phyloP scores from a whole-genome alignment of 2,329 filamentous ascomycete genomes.

The Didymella pinodella region DNA sequence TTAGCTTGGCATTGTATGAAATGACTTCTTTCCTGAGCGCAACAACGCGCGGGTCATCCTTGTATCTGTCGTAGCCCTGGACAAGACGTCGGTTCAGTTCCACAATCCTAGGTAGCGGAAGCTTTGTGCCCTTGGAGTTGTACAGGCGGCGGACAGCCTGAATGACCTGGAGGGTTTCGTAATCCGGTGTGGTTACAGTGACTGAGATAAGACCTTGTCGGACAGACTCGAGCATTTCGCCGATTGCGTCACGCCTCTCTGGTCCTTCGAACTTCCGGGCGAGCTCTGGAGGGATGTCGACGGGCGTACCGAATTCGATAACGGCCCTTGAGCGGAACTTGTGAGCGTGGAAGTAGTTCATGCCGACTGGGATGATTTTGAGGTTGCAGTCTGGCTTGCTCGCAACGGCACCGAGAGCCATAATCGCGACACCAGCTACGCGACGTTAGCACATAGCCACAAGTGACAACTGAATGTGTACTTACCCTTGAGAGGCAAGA shows the following conservation, averaged over 20 bases:
- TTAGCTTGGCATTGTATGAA: conserved; percentile 85
- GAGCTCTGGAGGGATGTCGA: conserved; percentile 82
- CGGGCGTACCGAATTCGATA: conserved; percentile 89
- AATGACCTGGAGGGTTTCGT: conserved; percentile 88
- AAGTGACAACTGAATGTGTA: background rate
- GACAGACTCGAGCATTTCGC: conserved; percentile 82
- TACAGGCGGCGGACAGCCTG: conserved; percentile 93
- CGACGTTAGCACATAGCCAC: conserved; percentile 25
- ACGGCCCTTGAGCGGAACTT: conserved; percentile 97
- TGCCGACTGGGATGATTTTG: conserved; percentile 94
- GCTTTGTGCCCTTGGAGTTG: conserved; percentile 91
- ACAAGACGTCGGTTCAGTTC: conserved; percentile 92
- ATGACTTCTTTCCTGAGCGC: conserved; percentile 77
- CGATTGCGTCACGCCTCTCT: conserved; percentile 80
- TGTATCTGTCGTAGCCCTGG: conserved; percentile 90
- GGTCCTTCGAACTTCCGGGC: conserved; percentile 83
- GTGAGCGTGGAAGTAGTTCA: conserved; percentile 99
- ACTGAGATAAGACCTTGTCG: conserved; percentile 86
- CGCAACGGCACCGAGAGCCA: conserved; percentile 90
- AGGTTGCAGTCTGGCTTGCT: conserved; percentile 86
- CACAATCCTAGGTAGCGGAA: conserved; percentile 89
- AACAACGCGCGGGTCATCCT: conserved; percentile 85
- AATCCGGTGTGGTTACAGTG: conserved; percentile 90
- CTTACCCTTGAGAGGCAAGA: conserved; percentile 79
- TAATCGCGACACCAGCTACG: conserved; percentile 89